These are phyloP conservation scores for Nidula microcarpa DNA, from an alignment of 768 basidiomycete genomes.

Conservation along the genomic window DNA sequence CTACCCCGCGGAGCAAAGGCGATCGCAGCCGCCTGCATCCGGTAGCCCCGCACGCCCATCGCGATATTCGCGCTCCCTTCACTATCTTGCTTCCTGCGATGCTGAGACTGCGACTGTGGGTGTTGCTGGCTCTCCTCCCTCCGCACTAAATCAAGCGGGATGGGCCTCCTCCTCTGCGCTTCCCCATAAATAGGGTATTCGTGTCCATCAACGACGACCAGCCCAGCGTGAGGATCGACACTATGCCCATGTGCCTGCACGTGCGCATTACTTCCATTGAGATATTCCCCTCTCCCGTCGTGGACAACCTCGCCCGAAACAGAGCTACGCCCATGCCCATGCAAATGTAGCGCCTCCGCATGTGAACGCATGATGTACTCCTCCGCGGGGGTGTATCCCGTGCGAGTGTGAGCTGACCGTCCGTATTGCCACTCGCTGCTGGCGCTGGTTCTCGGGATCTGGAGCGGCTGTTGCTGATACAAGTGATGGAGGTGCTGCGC, in stretches of 20 bases:
- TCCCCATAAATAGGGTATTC: background rate
- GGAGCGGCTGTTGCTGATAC: conserved; percentile 1
- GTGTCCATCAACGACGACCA: background rate
- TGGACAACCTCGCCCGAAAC: background rate
- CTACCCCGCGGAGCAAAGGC: background rate
- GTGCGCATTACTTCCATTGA: background rate
- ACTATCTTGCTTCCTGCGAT: conserved; percentile 7
- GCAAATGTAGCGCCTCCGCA: conserved; percentile 21
- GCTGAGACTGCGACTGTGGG: no score
- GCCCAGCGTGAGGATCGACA: conserved; percentile 2
- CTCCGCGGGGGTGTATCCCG: conserved; percentile 68
- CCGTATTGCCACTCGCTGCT: background rate
- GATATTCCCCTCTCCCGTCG: background rate
- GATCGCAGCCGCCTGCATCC: conserved; percentile 33
- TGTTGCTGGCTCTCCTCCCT: background rate
- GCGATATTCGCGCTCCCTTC: conserved; percentile 26
- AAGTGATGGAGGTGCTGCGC: conserved; percentile 6
- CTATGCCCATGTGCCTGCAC: background rate
- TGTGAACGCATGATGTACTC: conserved; percentile 63
- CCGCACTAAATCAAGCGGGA: conserved; percentile 27
- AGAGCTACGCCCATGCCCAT: background rate
- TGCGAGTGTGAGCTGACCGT: conserved; percentile 26
- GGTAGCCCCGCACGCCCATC: conserved; percentile 38
- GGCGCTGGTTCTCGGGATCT: no score
- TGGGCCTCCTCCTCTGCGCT: conserved; percentile 23